phyloP scores from a whole-genome alignment of 2,329 filamentous ascomycete species.

The Elsinoe perseae region DNA sequence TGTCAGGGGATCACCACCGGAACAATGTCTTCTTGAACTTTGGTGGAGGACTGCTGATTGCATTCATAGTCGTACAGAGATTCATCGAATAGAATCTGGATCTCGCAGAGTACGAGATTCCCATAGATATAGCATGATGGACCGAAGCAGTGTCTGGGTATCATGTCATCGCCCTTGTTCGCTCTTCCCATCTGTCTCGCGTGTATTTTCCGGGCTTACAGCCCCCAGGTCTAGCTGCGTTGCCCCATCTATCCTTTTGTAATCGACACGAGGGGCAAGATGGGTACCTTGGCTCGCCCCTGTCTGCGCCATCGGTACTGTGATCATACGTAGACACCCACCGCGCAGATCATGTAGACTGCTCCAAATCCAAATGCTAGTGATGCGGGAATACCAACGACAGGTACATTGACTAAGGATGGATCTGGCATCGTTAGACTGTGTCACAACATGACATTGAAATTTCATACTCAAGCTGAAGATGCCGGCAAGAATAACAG shows the following conservation, averaged over 20 bases:
- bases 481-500: slow-evolving; percentile 62
- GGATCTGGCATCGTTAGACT: slow-evolving; percentile 53
- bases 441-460: slow-evolving; percentile 19
- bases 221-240: background rate
- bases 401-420: slow-evolving; percentile 64
- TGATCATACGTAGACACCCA: slow-evolving; percentile 87
- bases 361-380: slow-evolving; percentile 83
- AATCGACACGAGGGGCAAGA: background rate
- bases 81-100: slow-evolving; percentile 7
- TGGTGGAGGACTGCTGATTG: slow-evolving; percentile 16
- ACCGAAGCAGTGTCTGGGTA: background rate
- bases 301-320: background rate
- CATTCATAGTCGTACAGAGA: slow-evolving; percentile 17
- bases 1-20: slow-evolving; percentile 18
- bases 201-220: background rate
- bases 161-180: background rate
- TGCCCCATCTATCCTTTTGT: background rate
- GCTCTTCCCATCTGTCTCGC: background rate
- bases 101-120: background rate
- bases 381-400: slow-evolving; percentile 79
- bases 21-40: slow-evolving; percentile 19
- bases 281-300: background rate
- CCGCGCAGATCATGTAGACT: slow-evolving; percentile 98
- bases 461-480: slow-evolving; percentile 86
- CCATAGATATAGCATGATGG: background rate